Conservation (phyloP, 331 rosid genomes). For the Ulmus americana region DNA sequence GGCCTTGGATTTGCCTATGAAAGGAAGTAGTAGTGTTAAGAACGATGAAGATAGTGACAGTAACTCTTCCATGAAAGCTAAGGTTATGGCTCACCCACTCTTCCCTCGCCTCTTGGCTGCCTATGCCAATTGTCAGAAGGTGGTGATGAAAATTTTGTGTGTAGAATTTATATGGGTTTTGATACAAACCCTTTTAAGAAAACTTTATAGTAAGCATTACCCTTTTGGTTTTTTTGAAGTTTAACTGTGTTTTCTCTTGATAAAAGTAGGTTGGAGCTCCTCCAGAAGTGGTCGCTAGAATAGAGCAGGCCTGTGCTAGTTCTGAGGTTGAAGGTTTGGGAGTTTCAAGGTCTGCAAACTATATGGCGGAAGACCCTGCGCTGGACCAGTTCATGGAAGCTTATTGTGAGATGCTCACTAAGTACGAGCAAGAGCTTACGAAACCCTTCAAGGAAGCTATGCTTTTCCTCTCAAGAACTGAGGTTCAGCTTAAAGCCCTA, state of each 20-base stretch:
- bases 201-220: too few relatives aligned
- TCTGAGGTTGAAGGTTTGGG: conserved; percentile 13
- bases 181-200: too few relatives aligned
- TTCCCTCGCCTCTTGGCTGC: conserved; percentile 34
- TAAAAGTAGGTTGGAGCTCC: conserved; percentile 39
- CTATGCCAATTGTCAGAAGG: conserved; percentile 36
- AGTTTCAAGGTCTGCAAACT: not conserved
- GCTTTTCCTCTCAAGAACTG: conserved; percentile 38
- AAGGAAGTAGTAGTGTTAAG: not conserved
- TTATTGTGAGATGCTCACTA: conserved; percentile 48
- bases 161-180: too few relatives aligned
- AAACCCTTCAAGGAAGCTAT: conserved; percentile 49
- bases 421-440: conserved; percentile 47
- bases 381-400: conserved; percentile 62
- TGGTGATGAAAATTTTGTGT: not conserved
- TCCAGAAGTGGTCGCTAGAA: conserved; percentile 36
- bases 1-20: not conserved
- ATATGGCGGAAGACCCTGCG: conserved; percentile 33
- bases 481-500: conserved; percentile 36
- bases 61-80: conserved; percentile 16
- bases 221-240: too few relatives aligned
- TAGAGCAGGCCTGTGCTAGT: conserved; percentile 28
- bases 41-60: not conserved
- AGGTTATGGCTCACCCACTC: conserved; percentile 39
- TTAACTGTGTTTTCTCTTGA: not conserved